phyloP scores from a whole-genome alignment of 2,329 filamentous ascomycete genomes.

The Tympanopsis confertula region DNA sequence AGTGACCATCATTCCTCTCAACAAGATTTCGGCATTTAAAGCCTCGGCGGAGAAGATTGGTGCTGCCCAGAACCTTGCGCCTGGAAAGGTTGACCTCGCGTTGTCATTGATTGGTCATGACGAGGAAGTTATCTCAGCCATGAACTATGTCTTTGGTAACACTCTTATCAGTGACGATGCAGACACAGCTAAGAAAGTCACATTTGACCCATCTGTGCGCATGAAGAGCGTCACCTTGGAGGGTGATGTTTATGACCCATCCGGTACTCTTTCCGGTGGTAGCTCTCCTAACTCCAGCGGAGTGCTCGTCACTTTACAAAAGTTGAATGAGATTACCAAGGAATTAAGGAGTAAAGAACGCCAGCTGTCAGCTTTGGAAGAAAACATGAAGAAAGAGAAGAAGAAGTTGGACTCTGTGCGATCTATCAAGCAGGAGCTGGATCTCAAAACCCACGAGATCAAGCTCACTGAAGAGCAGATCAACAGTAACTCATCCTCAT shows the following conservation, averaged over 20 bases:
- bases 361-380: slow-evolving; percentile 60
- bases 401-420: slow-evolving; percentile 78
- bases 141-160: slow-evolving; percentile 97
- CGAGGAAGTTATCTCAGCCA: slow-evolving; percentile 79
- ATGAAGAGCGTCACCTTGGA: slow-evolving; percentile 95
- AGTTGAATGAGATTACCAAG: slow-evolving; percentile 74
- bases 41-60: slow-evolving; percentile 83
- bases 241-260: slow-evolving; percentile 92
- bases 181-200: slow-evolving; percentile 89
- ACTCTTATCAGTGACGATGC: slow-evolving; percentile 89
- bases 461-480: slow-evolving; percentile 94
- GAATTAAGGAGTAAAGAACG: slow-evolving; percentile 63
- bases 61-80: slow-evolving; percentile 78
- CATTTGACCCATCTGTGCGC: slow-evolving; percentile 82
- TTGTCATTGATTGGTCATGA: slow-evolving; percentile 88
- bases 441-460: slow-evolving; percentile 90
- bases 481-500: slow-evolving; percentile 81
- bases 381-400: slow-evolving; percentile 72
- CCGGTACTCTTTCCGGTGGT: slow-evolving; percentile 86
- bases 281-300: slow-evolving; percentile 89
- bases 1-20: slow-evolving; percentile 95
- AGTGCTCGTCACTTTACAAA: slow-evolving; percentile 84
- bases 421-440: slow-evolving; percentile 79
- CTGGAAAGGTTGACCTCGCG: slow-evolving; percentile 85
- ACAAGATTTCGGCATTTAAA: slow-evolving; percentile 84